These are phyloP conservation scores for Daedaleopsis nitida DNA, from an alignment of 768 basidiomycete species.

Conservation along the genomic window DNA sequence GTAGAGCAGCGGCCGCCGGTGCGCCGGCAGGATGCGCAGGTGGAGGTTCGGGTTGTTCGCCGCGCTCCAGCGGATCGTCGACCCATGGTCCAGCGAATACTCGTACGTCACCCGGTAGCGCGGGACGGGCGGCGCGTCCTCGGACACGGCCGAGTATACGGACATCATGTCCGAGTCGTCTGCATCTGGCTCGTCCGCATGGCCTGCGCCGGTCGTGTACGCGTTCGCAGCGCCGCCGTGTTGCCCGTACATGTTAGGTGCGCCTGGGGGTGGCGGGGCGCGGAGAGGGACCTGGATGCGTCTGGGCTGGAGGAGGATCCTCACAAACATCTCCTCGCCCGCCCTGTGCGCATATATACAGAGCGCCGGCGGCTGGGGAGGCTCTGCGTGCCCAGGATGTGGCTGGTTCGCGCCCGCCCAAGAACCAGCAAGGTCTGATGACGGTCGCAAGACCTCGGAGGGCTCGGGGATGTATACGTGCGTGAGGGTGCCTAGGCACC, in stretches of 20 bases:
- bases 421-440: neutral
- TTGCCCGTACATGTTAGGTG: too few relatives aligned
- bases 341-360: neutral
- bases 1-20: constrained; percentile 14
- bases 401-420: neutral
- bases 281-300: neutral
- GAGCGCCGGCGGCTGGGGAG: constrained; percentile 5
- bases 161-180: neutral
- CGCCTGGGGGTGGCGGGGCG: neutral
- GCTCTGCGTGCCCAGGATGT: neutral
- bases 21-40: constrained; percentile 11
- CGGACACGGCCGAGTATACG: neutral
- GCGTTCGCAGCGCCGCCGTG: neutral
- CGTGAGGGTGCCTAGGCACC: constrained; percentile 3
- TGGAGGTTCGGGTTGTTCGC: neutral
- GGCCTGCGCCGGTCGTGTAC: neutral
- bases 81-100: neutral
- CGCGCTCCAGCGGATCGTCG: neutral
- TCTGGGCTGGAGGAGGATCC: constrained; percentile 12
- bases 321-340: constrained; percentile 3
- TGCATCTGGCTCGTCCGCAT: too few relatives aligned
- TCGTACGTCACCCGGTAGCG: neutral
- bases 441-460: neutral
- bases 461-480: constrained; percentile 13
- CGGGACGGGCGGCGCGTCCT: neutral